Conservation (phyloP, 345 rosid genomes). For the Erodium maritimum region DNA sequence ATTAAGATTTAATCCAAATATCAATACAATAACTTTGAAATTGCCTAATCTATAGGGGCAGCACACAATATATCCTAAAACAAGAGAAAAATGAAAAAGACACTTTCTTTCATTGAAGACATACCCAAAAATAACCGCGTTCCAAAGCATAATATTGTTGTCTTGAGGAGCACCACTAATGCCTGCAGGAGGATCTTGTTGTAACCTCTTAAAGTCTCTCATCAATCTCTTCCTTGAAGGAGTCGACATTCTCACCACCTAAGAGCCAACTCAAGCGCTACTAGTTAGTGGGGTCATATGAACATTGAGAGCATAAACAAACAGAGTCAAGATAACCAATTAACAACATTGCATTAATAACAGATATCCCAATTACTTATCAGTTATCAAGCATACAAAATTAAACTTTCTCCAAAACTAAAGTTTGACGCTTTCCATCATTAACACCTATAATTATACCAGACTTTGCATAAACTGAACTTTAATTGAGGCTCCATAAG, state of each 20-base stretch:
- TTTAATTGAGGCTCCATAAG: neutral
- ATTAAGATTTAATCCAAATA: no score
- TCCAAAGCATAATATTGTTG: constrained; percentile 54
- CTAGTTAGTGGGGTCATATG: neutral
- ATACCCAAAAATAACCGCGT: constrained; percentile 58
- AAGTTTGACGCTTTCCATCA: neutral
- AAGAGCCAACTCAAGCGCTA: neutral
- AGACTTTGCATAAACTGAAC: neutral
- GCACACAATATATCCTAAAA: neutral
- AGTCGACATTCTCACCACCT: constrained; percentile 32
- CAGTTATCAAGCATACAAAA: neutral
- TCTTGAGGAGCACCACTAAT: constrained; percentile 65
- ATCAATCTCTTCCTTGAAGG: constrained; percentile 67
- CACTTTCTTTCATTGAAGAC: neutral
- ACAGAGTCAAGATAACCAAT: neutral
- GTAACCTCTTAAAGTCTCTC: constrained; percentile 60
- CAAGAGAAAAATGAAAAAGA: neutral
- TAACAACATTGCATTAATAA: neutral
- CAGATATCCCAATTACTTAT: neutral
- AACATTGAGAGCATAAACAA: neutral
- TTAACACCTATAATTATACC: neutral
- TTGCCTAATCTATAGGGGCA: neutral
- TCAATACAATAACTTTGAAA: neutral
- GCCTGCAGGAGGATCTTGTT: constrained; percentile 63
- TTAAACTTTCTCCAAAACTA: neutral